Conservation (phyloP, 345 rosid genomes). For the Pelargonium nanum region DNA sequence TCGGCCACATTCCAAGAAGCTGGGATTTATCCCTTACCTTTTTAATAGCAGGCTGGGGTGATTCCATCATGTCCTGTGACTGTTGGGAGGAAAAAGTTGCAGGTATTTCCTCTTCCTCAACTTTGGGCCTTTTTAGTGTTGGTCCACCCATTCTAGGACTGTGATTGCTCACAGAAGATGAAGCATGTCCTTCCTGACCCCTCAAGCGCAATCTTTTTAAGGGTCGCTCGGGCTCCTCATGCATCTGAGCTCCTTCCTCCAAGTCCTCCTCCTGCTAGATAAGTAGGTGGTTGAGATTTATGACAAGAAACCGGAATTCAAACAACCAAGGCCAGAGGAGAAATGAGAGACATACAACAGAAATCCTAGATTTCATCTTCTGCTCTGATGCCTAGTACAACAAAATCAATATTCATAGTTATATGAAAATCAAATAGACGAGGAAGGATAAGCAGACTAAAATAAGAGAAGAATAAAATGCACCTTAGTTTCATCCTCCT, state of each 20-base stretch:
- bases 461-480: slow-evolving; percentile 5
- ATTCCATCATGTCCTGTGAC: slow-evolving; percentile 11
- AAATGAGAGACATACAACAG: slow-evolving; percentile 26
- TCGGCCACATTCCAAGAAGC: slow-evolving; percentile 7
- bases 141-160: slow-evolving; percentile 19
- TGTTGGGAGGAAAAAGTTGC: slow-evolving; percentile 12
- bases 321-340: slow-evolving; percentile 2
- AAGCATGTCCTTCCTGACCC: slow-evolving; percentile 30
- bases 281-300: slow-evolving; percentile 3
- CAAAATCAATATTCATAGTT: slow-evolving; percentile 5
- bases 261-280: slow-evolving; percentile 26
- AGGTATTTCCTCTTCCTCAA: slow-evolving; percentile 23
- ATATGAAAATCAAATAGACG: neutral
- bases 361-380: slow-evolving; percentile 16
- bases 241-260: slow-evolving; percentile 29
- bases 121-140: slow-evolving; percentile 20
- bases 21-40: slow-evolving; percentile 8
- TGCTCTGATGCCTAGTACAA: slow-evolving; percentile 31
- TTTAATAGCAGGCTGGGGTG: slow-evolving; percentile 1
- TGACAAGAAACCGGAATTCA: slow-evolving; percentile 5
- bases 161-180: slow-evolving; percentile 16
- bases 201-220: slow-evolving; percentile 56
- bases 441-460: neutral
- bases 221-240: slow-evolving; percentile 49
- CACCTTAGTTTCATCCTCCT: slow-evolving; percentile 59